Conservation (phyloP, 176 grass and related monocot species). For the Triticum turgidum region DNA sequence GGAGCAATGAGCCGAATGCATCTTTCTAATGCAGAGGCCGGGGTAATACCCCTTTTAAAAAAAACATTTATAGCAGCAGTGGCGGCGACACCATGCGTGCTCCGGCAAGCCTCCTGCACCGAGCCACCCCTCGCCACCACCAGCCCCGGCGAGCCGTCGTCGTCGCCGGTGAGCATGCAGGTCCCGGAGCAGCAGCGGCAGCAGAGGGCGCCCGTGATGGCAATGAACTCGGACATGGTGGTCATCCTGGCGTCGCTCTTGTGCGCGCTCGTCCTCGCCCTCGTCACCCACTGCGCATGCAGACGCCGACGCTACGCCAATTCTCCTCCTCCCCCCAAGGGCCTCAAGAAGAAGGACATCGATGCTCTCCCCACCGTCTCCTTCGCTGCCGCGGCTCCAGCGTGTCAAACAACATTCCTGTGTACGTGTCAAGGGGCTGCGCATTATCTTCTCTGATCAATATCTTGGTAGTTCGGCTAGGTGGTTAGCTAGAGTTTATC, state of each 20-base stretch:
- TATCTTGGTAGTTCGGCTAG: too few species aligned
- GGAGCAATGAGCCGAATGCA: too few species aligned
- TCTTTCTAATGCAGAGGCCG: too few species aligned
- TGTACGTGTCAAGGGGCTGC: too few species aligned
- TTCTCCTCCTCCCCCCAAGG: slow-evolving; percentile 8
- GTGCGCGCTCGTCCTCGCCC: slow-evolving; percentile 48
- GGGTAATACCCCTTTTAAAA: too few species aligned
- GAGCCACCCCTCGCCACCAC: background rate
- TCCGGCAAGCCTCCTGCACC: background rate
- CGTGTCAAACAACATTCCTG: too few species aligned
- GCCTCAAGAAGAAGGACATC: slow-evolving; percentile 51
- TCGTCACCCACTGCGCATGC: slow-evolving; percentile 26
- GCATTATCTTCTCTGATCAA: too few species aligned
- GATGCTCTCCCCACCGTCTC: slow-evolving; percentile 36
- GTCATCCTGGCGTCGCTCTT: slow-evolving; percentile 52
- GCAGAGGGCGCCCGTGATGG: background rate
- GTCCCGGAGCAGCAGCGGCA: background rate
- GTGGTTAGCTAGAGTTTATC: too few species aligned
- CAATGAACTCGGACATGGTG: slow-evolving; percentile 55
- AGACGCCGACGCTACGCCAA: background rate
- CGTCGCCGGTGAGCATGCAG: background rate
- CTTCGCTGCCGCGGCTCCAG: background rate
- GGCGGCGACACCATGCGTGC: background rate
- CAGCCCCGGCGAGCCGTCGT: background rate
- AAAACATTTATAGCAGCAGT: too few species aligned